Percentiles rank a stretch among this genome's conserved stretches.
phyloP scores from a whole-genome alignment of 495 filamentous ascomycete species.

The Saxophila tyrrhenica region DNA sequence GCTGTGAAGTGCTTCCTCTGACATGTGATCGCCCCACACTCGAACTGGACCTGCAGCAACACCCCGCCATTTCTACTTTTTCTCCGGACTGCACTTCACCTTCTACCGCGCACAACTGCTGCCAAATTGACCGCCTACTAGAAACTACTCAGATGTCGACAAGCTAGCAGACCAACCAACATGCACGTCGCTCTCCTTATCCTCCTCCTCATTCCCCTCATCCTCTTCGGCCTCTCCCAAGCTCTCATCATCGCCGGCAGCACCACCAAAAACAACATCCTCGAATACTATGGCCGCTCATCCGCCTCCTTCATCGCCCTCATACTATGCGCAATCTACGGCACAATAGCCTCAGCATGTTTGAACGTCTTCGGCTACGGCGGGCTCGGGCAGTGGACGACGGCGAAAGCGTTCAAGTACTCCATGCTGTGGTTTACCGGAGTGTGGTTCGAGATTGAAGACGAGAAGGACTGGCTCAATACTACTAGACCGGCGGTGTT shows the following conservation, averaged over 20 bases:
- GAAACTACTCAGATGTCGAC: background rate
- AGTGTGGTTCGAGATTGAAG: slow-evolving; percentile 59
- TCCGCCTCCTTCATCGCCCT: slow-evolving; percentile 61
- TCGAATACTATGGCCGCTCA: slow-evolving; percentile 54
- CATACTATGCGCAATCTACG: slow-evolving; percentile 58
- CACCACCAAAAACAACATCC: slow-evolving; percentile 2
- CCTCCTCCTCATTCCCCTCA: slow-evolving; percentile 31
- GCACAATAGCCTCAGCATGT: slow-evolving; percentile 59
- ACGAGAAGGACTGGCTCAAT: slow-evolving; percentile 8
- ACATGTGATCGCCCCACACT: background rate
- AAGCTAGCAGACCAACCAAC: background rate
- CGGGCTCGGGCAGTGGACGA: slow-evolving; percentile 75
- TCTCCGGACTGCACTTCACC: background rate
- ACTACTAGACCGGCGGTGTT: slow-evolving; percentile 71
- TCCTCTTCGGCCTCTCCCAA: slow-evolving; percentile 37
- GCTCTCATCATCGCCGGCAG: slow-evolving; percentile 27
- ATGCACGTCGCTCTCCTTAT: slow-evolving; percentile 8
- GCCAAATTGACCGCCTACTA: background rate
- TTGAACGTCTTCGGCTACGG: slow-evolving; percentile 60
- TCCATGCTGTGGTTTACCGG: slow-evolving; percentile 65
- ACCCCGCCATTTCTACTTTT: background rate
- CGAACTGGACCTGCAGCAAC: background rate
- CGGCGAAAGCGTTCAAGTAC: slow-evolving; percentile 64
- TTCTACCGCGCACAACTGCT: background rate
- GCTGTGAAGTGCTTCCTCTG: background rate